Conservation (phyloP, 208 protist genomes). For the Borovskyia barvae region DNA sequence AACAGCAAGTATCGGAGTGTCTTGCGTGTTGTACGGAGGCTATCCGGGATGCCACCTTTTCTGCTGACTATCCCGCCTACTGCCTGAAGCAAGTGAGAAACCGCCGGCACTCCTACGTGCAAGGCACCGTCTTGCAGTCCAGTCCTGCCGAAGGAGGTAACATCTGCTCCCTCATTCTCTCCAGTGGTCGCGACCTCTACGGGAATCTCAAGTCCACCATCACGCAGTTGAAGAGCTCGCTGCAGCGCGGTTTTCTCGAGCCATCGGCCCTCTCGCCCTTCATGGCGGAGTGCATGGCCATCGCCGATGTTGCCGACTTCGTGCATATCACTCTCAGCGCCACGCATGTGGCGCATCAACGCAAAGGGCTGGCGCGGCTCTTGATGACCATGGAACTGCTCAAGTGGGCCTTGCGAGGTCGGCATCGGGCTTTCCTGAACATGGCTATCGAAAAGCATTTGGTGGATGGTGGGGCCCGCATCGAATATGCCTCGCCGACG, state of each 20-base stretch:
- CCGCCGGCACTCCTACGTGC: constrained; percentile 59
- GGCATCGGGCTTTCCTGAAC: constrained; percentile 69
- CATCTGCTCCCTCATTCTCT: constrained; percentile 66
- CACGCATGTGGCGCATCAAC: constrained; percentile 58
- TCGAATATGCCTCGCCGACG: constrained; percentile 59
- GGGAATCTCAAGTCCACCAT: constrained; percentile 72
- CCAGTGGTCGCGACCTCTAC: constrained; percentile 84
- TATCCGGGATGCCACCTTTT: constrained; percentile 73
- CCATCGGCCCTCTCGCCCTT: constrained; percentile 26
- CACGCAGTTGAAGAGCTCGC: constrained; percentile 69
- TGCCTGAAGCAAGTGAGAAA: constrained; percentile 63
- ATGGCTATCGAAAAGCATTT: constrained; percentile 86
- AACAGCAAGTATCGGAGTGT: constrained; percentile 37
- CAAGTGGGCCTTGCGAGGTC: constrained; percentile 78
- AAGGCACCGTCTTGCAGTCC: constrained; percentile 53
- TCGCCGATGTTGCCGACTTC: constrained; percentile 74
- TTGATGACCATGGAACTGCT: constrained; percentile 75
- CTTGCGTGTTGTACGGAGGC: constrained; percentile 64
- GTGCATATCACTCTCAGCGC: constrained; percentile 85
- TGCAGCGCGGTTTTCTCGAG: constrained; percentile 46
- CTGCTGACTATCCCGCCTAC: constrained; percentile 68
- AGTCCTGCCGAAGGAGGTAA: background rate
- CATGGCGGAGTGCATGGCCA: constrained; percentile 51
- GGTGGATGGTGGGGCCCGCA: constrained; percentile 50
- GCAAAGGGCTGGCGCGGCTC: constrained; percentile 53